Evolutionary conservation across 2,329 filamentous ascomycete genomes (phyloP).

Genomic region (Colletotrichum simmondsii): DNA sequence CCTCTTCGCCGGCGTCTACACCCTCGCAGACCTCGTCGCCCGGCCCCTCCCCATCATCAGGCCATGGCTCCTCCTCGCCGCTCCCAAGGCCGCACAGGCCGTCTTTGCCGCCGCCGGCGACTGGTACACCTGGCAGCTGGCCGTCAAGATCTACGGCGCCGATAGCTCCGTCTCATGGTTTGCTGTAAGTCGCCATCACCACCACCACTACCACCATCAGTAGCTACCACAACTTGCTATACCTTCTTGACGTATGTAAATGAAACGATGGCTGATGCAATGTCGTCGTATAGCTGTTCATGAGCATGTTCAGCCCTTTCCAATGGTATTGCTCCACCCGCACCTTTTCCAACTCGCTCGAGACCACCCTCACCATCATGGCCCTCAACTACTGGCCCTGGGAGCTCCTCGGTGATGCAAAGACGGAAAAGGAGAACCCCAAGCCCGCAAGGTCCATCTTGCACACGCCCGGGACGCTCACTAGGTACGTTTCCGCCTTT

Average conservation of each 20-base stretch:
- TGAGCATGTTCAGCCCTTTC: conserved; percentile 85
- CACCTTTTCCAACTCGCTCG: conserved; percentile 93
- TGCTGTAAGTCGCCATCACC: conserved; percentile 64
- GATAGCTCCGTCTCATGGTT: conserved; percentile 73
- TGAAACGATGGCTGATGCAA: too few relatives aligned
- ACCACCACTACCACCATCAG: too few relatives aligned
- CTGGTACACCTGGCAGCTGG: conserved; percentile 88
- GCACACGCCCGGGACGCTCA: conserved; percentile 43
- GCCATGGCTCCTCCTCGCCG: conserved; percentile 75
- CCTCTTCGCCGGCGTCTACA: conserved; percentile 83
- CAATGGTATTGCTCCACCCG: conserved; percentile 96
- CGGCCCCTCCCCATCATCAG: conserved; percentile 61
- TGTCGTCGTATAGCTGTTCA: conserved; percentile 64
- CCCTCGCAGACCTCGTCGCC: conserved; percentile 67
- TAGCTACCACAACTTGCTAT: too few relatives aligned
- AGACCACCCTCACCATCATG: conserved; percentile 85
- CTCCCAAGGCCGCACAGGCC: conserved; percentile 82
- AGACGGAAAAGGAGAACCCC: conserved; percentile 52
- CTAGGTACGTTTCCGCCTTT: conserved; percentile 19
- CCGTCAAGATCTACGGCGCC: conserved; percentile 76
- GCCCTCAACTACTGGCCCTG: conserved; percentile 91
- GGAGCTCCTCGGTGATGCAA: conserved; percentile 67
- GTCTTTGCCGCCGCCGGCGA: conserved; percentile 82
- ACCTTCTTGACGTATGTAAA: too few relatives aligned
- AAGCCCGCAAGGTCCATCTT: conserved; percentile 44